phyloP scores from a whole-genome alignment of 306 rosid species.

The Gastrolobium bilobum region DNA sequence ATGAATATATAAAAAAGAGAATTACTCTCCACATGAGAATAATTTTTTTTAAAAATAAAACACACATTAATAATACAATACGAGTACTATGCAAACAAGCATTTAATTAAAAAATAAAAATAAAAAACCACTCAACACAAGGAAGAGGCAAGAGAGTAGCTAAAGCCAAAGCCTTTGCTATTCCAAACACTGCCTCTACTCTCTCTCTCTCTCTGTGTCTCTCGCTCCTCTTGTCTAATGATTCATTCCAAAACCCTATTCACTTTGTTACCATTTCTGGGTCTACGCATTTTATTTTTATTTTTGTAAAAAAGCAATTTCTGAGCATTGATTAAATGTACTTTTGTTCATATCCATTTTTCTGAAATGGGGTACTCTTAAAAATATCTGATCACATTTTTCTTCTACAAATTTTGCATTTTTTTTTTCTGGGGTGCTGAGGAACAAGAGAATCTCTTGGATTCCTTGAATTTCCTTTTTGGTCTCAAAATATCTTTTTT shows the following conservation, averaged over 20 bases:
- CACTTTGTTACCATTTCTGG: constrained; percentile 27
- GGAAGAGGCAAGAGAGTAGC: constrained; percentile 44
- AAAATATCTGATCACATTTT: constrained; percentile 46
- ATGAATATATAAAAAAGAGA: no score
- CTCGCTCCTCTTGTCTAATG: constrained; percentile 41
- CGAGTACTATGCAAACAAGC: background rate
- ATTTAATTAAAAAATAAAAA: background rate
- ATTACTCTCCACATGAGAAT: no score
- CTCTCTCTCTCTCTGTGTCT: constrained; percentile 36
- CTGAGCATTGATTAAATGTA: constrained; percentile 4
- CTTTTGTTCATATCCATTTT: constrained; percentile 29
- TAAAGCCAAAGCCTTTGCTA: constrained; percentile 51
- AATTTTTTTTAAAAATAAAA: no score
- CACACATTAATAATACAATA: background rate
- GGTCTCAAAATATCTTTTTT: constrained; percentile 22
- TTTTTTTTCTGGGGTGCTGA: background rate
- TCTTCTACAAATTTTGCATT: constrained; percentile 45
- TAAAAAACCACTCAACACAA: constrained; percentile 7
- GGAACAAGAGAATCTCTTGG: constrained; percentile 37
- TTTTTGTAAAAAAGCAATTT: constrained; percentile 4
- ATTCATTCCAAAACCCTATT: constrained; percentile 59
- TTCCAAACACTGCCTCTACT: constrained; percentile 50
- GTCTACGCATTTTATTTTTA: background rate
- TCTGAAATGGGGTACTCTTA: background rate
- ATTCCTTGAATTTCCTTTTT: constrained; percentile 31